Base-by-base conservation (phyloP, 116 monocot genomes). In the Papilionanthe hybrid region DNA sequence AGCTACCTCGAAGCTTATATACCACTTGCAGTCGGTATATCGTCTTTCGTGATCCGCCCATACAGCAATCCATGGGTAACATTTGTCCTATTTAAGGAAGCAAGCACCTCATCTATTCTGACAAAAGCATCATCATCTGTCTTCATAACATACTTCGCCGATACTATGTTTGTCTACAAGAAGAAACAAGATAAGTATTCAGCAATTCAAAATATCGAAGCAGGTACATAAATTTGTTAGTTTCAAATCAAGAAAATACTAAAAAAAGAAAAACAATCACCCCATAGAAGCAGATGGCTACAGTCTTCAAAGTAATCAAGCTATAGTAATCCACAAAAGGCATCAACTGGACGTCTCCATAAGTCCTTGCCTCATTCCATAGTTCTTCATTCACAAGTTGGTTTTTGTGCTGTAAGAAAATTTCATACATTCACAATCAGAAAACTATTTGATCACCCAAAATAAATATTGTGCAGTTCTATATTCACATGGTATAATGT, bases 51-150 rank as follows among this genome's bases (percentile, higher is more conserved):
- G 77, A 96, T 88, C 44, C 65, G 81, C 25, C 96, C 96, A 90
- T 84, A 96, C 28, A 96, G 50, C 48, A 96, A 45, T 71, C 92
- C 94, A 69, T 55, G 65, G 13, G 83, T 90, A 10, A 80, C 69
- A 81, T 92, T 92, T 43, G 50, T 48, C 28, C 58, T 79, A 28
- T 83, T 75, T 55, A 96, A 79, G 47, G 94, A 90, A 25, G 83
- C 22, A 50, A 96, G 89, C 82, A 96, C 76, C 79, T 93, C 96
- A 86, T 96, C 96, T 3, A 96, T 86, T 15, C 96, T 90, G 9
- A 92, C 96, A 89, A 96, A 96, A 67, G 96, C 85, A 88, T 96
- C 96, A 83, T 96, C 96, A 81, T 96, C 96, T 73, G 96, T 92
- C 77, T 96, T 96, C 96, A 96, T 96, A 30, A 96, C 77, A 82